Evolutionary conservation across 1,139 yeast species (phyloP), one percentile per base, ranked within the genome.

Genomic region (Diutina ranongensis): DNA sequence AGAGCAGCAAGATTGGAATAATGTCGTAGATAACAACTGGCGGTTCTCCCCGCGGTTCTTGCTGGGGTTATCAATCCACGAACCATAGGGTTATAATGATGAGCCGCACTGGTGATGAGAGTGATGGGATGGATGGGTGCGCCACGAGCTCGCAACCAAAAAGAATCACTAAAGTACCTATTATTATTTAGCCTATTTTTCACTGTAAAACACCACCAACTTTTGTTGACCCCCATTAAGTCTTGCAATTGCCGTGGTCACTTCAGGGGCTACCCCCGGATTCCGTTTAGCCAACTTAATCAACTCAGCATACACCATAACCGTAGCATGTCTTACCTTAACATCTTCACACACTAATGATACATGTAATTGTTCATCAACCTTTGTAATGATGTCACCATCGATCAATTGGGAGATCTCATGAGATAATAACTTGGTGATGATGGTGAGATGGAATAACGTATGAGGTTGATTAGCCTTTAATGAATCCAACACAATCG

Each of bases 241-340:
- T 55, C 25, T 49, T 47, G 33, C 53, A 52, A 62, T 60, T 0
- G 54, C 50, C 28, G 52, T 54, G 15, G 49, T 50, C 12, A 52
- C 54, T 13, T 68, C 57, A 68, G 67, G 46, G 69, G 71, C 47
- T 72, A 73, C 15, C 72, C 72, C 42, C 57, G 73, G 52, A 64
- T 68, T 36, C 67, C 72, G 50, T 34, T 22, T 33, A 25, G 46
- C 35, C 25, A 13, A 15, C 38, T 19, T 15, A 12, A 35, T 15
- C 18, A 45, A 33, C 45, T 55, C 50, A 1, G 57, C 52, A 25
- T 38, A 38, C 2, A 16, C 42, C 20, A 25, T 8, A 13, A 38
- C 42, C 3, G 42, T n/a, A 4, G 42, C 32, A 7, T 25, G 42
- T 25, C 42, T 25, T n/a, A 38, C n/a, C 15, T 38, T 25, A 7